Percentiles rank a stretch among this genome's conserved stretches.
phyloP scores from a whole-genome alignment of 1,284 basidiomycete species.

The Papiliotrema nemorosa region DNA sequence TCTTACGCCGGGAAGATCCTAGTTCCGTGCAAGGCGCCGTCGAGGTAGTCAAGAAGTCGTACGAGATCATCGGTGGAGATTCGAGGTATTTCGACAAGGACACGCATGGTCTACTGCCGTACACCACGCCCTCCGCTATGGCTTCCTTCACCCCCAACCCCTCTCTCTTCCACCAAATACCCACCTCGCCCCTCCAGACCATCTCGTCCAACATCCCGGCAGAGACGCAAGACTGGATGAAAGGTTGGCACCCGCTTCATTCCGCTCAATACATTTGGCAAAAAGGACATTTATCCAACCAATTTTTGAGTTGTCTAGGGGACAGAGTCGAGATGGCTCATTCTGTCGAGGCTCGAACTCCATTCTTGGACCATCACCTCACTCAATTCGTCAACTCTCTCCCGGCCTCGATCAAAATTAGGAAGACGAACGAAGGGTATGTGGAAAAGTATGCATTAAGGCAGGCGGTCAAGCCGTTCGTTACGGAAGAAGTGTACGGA shows the following conservation, averaged over 20 bases:
- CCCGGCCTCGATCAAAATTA: conserved; percentile 28
- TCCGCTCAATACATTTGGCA: conserved; percentile 31
- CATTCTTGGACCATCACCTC: conserved; percentile 49
- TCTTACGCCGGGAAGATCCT: conserved; percentile 1
- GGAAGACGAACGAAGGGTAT: conserved; percentile 19
- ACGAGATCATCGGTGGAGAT: conserved; percentile 10
- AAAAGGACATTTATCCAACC: conserved; percentile 50
- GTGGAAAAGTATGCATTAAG: conserved; percentile 51
- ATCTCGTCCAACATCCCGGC: conserved; percentile 32
- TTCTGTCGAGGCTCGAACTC: conserved; percentile 51
- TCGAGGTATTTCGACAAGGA: conserved; percentile 4
- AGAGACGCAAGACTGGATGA: too few species aligned
- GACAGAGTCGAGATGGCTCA: conserved; percentile 52
- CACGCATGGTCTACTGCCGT: neutral
- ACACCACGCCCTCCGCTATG: conserved; percentile 5
- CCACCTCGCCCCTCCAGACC: conserved; percentile 29
- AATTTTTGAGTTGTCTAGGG: conserved; percentile 46
- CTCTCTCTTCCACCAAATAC: conserved; percentile 1
- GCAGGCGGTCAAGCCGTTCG: conserved; percentile 47
- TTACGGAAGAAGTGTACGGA: conserved; percentile 29
- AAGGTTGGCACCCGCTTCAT: conserved; percentile 37
- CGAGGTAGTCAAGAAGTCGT: conserved; percentile 5
- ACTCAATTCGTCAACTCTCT: conserved; percentile 48
- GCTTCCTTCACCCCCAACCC: conserved; percentile 1
- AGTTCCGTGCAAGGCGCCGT: neutral